Evolutionary conservation across 495 filamentous ascomycete genomes (phyloP), one percentile per base, ranked within the genome.

Genomic region (Neurospora sp.): DNA sequence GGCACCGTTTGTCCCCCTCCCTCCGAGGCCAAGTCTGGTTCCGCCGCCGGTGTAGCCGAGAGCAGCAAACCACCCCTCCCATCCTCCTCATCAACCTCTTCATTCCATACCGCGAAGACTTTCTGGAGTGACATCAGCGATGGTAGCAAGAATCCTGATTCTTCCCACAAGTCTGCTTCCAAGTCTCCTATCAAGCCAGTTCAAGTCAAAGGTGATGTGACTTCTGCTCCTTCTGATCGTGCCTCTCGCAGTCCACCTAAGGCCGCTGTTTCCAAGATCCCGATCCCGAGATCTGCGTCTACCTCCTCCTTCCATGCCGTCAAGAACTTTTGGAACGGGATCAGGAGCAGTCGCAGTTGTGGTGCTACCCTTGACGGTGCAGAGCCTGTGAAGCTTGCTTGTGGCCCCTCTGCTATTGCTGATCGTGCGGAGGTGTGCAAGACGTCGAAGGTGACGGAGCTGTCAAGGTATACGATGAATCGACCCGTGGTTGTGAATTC

Each of bases 401-500:
- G 22, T 59, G 22, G 44, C 16, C 47, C 47, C 10, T 27, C 45
- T n/a, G 18, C 18, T 2, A 0, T 5, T 10, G 8, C 9, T 20
- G n/a, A 10, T 22, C n/a, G 44, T 2, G n/a, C 0, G n/a, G 3
- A 1, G n/a, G 0, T 20, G 8, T 47, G n/a, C 4, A 47, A 22
- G 44, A 20, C 10, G 4, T 31, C 47, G 0, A 59, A 31, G 20
- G n/a, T 47, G n/a, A 3, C 8, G 44, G 8, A 47, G n/a, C 12
- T 47, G 44, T 4, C 44, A 0, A 0, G 1, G 8, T 47, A 20
- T 5, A 47, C 44, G 44, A 9, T 47, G 1, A 47, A 47, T 10
- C 0, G 4, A 0, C 3, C 44, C n/a, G 44, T n/a, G 2, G 8
- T 0, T 2, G 14, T 1, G 0, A 44, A n/a, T 3, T 6, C 1